Conservation (phyloP, 768 basidiomycete species). For the Hysterangium stoloniferum region DNA sequence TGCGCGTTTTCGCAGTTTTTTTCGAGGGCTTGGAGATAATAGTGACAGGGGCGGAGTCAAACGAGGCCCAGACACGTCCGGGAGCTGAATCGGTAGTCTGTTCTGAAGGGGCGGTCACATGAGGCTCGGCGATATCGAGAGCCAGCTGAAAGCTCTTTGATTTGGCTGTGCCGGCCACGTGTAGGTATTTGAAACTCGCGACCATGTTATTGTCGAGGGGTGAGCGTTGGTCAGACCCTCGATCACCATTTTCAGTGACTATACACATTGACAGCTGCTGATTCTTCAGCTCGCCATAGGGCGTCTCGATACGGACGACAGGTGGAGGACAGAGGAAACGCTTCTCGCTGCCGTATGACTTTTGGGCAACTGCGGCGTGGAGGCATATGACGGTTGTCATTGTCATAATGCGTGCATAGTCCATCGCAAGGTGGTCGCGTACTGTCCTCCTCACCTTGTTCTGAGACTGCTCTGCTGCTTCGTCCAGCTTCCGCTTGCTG, state of each 20-base stretch:
- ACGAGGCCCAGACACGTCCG: slow-evolving; percentile 82
- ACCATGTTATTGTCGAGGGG: slow-evolving; percentile 77
- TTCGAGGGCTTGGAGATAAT: slow-evolving; percentile 97
- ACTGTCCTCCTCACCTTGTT: slow-evolving; percentile 81
- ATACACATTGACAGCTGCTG: slow-evolving; percentile 83
- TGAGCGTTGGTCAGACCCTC: slow-evolving; percentile 78
- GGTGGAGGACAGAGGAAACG: slow-evolving; percentile 92
- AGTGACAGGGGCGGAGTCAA: slow-evolving; percentile 86
- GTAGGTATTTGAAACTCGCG: slow-evolving; percentile 86
- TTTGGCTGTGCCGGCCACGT: slow-evolving; percentile 83
- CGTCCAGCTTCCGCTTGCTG: slow-evolving; percentile 70
- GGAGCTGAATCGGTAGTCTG: slow-evolving; percentile 29
- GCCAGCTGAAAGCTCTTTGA: slow-evolving; percentile 85
- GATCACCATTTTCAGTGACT: slow-evolving; percentile 75
- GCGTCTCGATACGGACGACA: slow-evolving; percentile 86
- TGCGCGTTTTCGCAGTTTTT: slow-evolving; percentile 93
- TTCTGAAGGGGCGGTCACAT: slow-evolving; percentile 36
- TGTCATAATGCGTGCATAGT: slow-evolving; percentile 66
- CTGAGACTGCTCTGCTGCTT: slow-evolving; percentile 47
- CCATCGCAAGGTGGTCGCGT: slow-evolving; percentile 72
- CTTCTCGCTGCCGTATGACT: slow-evolving; percentile 94
- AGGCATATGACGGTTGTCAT: slow-evolving; percentile 89
- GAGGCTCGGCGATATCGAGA: slow-evolving; percentile 70
- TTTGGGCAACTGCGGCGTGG: slow-evolving; percentile 91
- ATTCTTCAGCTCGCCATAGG: slow-evolving; percentile 73